Base-by-base conservation (phyloP, 768 basidiomycete genomes). In the Mycena indigotica region DNA sequence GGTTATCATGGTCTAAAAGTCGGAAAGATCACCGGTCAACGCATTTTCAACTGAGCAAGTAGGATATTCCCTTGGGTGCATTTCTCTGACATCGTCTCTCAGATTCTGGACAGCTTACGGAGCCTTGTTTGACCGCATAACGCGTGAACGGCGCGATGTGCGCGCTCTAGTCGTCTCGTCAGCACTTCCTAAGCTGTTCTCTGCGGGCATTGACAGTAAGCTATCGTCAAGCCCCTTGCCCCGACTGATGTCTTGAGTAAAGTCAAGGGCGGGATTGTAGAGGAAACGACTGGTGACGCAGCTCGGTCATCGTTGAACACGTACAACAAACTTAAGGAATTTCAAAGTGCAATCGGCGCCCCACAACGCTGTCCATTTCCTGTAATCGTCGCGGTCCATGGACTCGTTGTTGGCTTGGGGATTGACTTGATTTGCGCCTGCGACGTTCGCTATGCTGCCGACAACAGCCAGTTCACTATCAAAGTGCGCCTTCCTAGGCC, bases 351-450 rank as follows among this genome's bases (percentile, higher is more conserved):
- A 26, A 89, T 96, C 40, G 76, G 83, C 0, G 77, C 87, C 0
- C 84, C 92, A 0, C 85, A 88, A 59, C 75, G 81, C 12, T 87
- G 86, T 54, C 79, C 80, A 0, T 86, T 89, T 67, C 94, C 95
- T 0, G 90, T 96, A 55, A 89, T 97, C 40, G 89, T 77, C 0
- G 93, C 94, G 0, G 74, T 90, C 0, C 88, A 93, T 64, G 94
- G 93, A 0, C 70, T 83, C 12, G 84, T 84, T 8, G 69, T 91
- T 38, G 94, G 94, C 0, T 79, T 95, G 0, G 90, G 88, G 0
- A 77, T 95, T 10, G 94, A 97, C 70, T 77, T 95, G 40, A 79
- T 88, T 4, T 74, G 75, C 3, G 73, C 88, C 0, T 93, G 92
- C 69, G 95, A 96, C 68, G 80, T 97, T 10, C 82, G 94, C 0